These are phyloP conservation scores for Cyberlindnera subsufficiens DNA, from an alignment of 805 yeast species.

Conservation along the genomic window DNA sequence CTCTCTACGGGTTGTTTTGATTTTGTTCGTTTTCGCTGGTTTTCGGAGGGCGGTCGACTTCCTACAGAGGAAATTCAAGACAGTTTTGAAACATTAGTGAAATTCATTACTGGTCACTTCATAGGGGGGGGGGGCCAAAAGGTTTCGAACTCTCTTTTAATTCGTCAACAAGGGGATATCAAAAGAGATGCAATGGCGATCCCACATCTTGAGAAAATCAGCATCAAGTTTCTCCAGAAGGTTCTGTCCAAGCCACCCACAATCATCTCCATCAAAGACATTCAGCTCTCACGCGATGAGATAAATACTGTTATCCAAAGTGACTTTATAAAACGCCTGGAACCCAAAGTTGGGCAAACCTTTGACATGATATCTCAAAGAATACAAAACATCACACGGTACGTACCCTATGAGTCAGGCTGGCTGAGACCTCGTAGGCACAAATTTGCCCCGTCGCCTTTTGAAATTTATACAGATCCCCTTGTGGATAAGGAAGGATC, in stretches of 20 bases:
- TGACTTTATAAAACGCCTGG: not conserved
- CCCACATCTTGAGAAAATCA: not conserved
- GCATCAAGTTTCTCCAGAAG: not conserved
- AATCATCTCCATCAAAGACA: not conserved
- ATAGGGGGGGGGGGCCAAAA: too few relatives aligned
- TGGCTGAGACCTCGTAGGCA: conserved; percentile 2
- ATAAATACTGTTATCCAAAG: not conserved
- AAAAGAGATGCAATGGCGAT: too few relatives aligned
- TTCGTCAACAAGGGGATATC: too few relatives aligned
- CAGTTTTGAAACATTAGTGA: too few relatives aligned
- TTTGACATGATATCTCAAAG: not conserved
- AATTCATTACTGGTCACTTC: too few relatives aligned
- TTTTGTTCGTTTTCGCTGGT: too few relatives aligned
- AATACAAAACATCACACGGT: conserved; percentile 1
- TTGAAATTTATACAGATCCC: conserved; percentile 9
- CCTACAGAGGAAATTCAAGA: too few relatives aligned
- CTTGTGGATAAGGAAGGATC: not conserved
- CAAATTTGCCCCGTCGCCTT: conserved; percentile 12
- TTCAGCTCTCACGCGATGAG: conserved; percentile 4
- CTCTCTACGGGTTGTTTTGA: too few relatives aligned
- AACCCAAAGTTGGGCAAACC: not conserved
- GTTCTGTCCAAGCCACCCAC: not conserved
- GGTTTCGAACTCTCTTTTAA: too few relatives aligned
- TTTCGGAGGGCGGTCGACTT: too few relatives aligned
- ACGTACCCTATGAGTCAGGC: conserved; percentile 7